Conservation (phyloP, 2,329 filamentous ascomycete species). For the Periconia sp. region DNA sequence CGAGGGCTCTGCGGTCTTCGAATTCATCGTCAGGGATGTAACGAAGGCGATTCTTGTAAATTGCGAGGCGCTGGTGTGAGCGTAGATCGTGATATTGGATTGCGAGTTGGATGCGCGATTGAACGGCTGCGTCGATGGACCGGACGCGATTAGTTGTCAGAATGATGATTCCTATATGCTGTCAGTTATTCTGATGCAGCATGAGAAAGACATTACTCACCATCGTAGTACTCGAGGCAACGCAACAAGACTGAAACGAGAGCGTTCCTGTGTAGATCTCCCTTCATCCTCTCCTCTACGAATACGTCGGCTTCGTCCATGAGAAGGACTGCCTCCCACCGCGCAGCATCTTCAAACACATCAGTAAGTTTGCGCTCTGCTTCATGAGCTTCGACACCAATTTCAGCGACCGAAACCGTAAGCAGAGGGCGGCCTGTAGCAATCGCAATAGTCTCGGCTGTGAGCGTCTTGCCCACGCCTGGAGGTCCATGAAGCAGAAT, state of each 20-base stretch:
- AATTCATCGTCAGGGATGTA: constrained; percentile 1
- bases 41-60: constrained; percentile 2
- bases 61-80: background rate
- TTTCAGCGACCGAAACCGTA: constrained; percentile 20
- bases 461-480: constrained; percentile 49
- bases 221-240: constrained; percentile 50
- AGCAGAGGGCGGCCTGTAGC: constrained; percentile 56
- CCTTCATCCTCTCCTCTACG: constrained; percentile 16
- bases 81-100: constrained; percentile 22
- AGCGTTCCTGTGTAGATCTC: constrained; percentile 21
- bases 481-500: constrained; percentile 51
- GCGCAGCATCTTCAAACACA: constrained; percentile 35
- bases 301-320: constrained; percentile 55
- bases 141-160: constrained; percentile 31
- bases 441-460: constrained; percentile 47
- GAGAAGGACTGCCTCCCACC: constrained; percentile 57
- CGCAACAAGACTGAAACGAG: constrained; percentile 33
- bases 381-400: constrained; percentile 7
- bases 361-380: constrained; percentile 6
- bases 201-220: no score
- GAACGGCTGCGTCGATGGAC: constrained; percentile 29
- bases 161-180: constrained; percentile 20
- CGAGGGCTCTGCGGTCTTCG: constrained; percentile 2
- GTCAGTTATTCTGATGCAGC: no score
- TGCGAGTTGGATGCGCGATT: constrained; percentile 28